A percentile compares a stretch with the other conserved stretches of the same genome.
These are phyloP conservation scores for Mycena vitilis DNA, from an alignment of 768 basidiomycete species.

Conservation along the genomic window DNA sequence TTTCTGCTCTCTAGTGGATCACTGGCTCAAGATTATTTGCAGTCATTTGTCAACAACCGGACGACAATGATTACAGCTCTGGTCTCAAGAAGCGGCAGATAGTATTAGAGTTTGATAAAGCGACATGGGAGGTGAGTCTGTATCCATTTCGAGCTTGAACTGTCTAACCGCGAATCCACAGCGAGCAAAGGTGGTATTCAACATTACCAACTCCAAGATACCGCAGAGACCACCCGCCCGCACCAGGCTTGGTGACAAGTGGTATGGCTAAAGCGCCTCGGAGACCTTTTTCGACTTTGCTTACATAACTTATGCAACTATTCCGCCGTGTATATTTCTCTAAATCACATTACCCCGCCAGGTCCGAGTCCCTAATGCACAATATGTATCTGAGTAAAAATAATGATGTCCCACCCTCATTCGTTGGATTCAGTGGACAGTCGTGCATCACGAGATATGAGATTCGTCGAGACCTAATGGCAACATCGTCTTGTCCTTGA, in stretches of 20 bases:
- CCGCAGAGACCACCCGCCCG: slow-evolving; percentile 75
- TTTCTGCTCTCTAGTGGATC: slow-evolving; percentile 6
- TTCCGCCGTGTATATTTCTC: background rate
- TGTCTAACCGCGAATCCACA: slow-evolving; percentile 43
- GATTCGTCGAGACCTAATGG: slow-evolving; percentile 63
- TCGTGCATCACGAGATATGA: slow-evolving; percentile 24
- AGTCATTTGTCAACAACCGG: slow-evolving; percentile 77
- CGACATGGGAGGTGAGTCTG: slow-evolving; percentile 83
- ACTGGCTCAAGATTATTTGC: slow-evolving; percentile 4
- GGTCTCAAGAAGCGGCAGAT: slow-evolving; percentile 84
- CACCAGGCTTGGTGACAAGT: slow-evolving; percentile 70
- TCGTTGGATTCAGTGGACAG: background rate
- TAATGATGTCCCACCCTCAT: slow-evolving; percentile 1
- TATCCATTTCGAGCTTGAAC: background rate
- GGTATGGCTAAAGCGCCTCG: slow-evolving; percentile 69
- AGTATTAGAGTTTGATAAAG: slow-evolving; percentile 92
- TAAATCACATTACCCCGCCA: background rate
- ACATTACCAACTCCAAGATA: slow-evolving; percentile 80
- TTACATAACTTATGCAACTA: slow-evolving; percentile 3
- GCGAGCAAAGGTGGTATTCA: slow-evolving; percentile 90
- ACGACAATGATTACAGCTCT: slow-evolving; percentile 68
- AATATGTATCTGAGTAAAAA: background rate
- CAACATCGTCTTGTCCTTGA: slow-evolving; percentile 65
- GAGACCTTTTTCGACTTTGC: background rate
- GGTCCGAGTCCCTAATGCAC: background rate